A percentile compares a stretch with the other conserved stretches of the same genome.
These are phyloP conservation scores for Rhynchospora tenuis DNA, from an alignment of 176 grass and related monocot genomes.

Conservation along the genomic window DNA sequence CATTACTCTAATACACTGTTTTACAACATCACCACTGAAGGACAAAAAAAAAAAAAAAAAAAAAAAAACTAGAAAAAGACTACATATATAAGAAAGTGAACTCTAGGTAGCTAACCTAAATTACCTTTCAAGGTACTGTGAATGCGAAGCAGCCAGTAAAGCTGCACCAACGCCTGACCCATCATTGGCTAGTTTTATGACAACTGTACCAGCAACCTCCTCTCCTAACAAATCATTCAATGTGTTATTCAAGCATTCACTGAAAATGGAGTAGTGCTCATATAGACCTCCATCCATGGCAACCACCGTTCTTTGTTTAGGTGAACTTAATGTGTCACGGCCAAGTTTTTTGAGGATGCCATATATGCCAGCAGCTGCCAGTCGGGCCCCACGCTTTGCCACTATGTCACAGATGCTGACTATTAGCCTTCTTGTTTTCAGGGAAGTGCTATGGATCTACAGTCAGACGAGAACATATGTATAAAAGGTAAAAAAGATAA, in stretches of 20 bases:
- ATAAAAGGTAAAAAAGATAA: not conserved
- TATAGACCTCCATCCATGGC: conserved; percentile 50
- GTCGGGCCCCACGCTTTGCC: conserved; percentile 42
- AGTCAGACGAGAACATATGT: conserved; percentile 4
- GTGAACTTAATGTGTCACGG: conserved; percentile 10
- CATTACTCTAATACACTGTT: not conserved
- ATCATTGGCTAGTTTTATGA: conserved; percentile 62
- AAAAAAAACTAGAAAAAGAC: not conserved
- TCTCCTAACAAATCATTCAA: conserved; percentile 41
- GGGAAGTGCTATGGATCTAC: conserved; percentile 47
- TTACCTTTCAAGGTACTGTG: conserved; percentile 17
- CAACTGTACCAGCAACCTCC: conserved; percentile 23
- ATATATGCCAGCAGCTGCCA: conserved; percentile 47
- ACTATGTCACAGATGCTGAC: conserved; percentile 33
- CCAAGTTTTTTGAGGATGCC: conserved; percentile 61
- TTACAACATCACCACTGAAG: not conserved
- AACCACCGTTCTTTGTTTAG: conserved; percentile 44
- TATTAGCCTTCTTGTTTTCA: conserved; percentile 43
- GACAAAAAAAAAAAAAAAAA: not conserved
- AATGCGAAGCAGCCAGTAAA: conserved; percentile 9
- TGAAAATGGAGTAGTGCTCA: conserved; percentile 41
- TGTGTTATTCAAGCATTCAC: conserved; percentile 37
- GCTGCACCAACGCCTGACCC: conserved; percentile 74
- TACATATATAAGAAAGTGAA: not conserved
- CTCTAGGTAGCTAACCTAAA: not conserved